These are phyloP conservation scores for Triangularia setosa DNA, from an alignment of 2,329 filamentous ascomycete species.

Conservation along the genomic window DNA sequence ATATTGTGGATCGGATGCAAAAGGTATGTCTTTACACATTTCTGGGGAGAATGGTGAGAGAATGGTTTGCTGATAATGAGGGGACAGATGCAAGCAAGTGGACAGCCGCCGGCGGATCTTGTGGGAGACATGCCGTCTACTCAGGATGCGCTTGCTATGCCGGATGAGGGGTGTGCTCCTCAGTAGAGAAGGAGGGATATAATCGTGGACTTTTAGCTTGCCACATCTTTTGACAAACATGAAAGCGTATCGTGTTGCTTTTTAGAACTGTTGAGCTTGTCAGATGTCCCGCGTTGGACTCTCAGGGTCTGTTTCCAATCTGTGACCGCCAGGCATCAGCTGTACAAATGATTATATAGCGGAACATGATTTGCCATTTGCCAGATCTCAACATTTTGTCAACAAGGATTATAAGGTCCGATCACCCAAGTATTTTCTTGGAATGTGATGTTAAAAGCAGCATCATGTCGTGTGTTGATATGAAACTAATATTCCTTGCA, in stretches of 20 bases:
- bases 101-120: conserved; percentile 83
- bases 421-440: too few species aligned
- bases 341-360: background rate
- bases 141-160: conserved; percentile 63
- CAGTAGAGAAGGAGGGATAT: conserved; percentile 42
- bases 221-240: background rate
- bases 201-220: background rate
- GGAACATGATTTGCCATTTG: background rate
- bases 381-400: too few species aligned
- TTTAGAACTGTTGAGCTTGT: background rate
- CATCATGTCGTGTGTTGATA: too few species aligned
- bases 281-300: background rate
- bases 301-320: background rate
- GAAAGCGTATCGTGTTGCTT: background rate
- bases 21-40: conserved; percentile 57
- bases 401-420: too few species aligned
- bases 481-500: too few species aligned
- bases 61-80: background rate
- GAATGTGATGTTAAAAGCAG: too few species aligned
- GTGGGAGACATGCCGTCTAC: conserved; percentile 85
- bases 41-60: background rate
- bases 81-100: conserved; percentile 88
- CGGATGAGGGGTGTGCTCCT: conserved; percentile 60
- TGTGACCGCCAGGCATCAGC: background rate
- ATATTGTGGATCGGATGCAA: conserved; percentile 96